phyloP scores from a whole-genome alignment of 1,284 basidiomycete species.

The Afroboletus lepidellus region DNA sequence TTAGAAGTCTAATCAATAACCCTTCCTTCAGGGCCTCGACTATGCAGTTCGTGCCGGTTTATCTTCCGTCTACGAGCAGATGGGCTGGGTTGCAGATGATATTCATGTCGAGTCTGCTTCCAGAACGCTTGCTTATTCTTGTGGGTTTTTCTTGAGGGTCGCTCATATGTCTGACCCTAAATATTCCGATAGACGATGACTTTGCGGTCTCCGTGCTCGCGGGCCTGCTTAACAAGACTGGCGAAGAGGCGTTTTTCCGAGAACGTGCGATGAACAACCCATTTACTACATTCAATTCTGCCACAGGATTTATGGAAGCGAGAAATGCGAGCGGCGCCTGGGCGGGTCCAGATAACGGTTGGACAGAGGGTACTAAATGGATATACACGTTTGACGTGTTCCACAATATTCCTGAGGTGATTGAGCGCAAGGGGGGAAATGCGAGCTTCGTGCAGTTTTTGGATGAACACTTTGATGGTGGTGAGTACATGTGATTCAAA shows the following conservation, averaged over 20 bases:
- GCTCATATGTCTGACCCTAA: not conserved
- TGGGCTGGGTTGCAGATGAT: constrained; percentile 79
- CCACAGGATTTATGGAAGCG: constrained; percentile 81
- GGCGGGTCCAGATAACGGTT: constrained; percentile 70
- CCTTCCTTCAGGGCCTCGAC: constrained; percentile 56
- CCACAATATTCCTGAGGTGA: constrained; percentile 66
- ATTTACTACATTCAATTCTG: constrained; percentile 67
- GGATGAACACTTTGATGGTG: constrained; percentile 75
- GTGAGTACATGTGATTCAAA: constrained; percentile 26
- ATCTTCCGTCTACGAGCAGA: constrained; percentile 61
- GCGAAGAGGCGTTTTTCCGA: constrained; percentile 51
- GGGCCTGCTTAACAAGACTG: constrained; percentile 45
- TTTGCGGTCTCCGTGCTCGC: constrained; percentile 70
- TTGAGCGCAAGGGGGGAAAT: constrained; percentile 67
- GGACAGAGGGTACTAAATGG: constrained; percentile 86
- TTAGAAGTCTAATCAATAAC: not conserved
- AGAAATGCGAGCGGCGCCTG: constrained; percentile 65
- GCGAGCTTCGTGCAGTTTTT: constrained; percentile 63
- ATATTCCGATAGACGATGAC: constrained; percentile 62
- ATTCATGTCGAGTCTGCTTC: constrained; percentile 78
- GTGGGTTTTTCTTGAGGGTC: constrained; percentile 38
- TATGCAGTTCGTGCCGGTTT: constrained; percentile 82
- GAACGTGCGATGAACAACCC: constrained; percentile 55
- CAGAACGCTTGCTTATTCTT: constrained; percentile 76
- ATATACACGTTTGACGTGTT: constrained; percentile 79